phyloP scores from a whole-genome alignment of 768 basidiomycete genomes.

The Pleurotus djamor region DNA sequence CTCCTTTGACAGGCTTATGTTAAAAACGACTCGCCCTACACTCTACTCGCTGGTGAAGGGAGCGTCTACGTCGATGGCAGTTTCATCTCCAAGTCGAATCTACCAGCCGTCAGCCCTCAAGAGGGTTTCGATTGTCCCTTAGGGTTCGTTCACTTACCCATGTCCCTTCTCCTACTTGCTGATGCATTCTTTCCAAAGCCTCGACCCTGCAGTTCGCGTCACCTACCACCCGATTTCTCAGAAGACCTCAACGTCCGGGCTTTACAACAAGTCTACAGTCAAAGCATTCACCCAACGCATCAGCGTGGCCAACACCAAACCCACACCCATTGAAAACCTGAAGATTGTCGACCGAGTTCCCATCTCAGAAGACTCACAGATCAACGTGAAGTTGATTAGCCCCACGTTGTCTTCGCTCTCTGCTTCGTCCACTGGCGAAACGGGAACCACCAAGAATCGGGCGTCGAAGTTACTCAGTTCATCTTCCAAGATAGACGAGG shows the following conservation, averaged over 20 bases:
- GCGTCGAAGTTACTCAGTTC: background rate
- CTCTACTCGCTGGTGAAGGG: conserved; percentile 29
- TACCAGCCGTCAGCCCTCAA: conserved; percentile 32
- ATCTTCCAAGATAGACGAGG: conserved; percentile 3
- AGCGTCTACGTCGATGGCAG: conserved; percentile 40
- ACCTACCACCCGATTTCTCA: conserved; percentile 9
- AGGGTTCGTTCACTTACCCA: too few relatives aligned
- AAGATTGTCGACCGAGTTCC: conserved; percentile 5
- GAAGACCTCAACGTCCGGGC: conserved; percentile 27
- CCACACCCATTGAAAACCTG: background rate
- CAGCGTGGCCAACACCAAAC: conserved; percentile 1
- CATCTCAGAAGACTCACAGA: conserved; percentile 1
- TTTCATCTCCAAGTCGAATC: conserved; percentile 31
- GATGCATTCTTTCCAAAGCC: background rate
- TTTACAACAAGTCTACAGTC: conserved; percentile 27
- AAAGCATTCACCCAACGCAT: background rate
- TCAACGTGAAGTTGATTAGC: conserved; percentile 28
- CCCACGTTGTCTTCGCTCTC: conserved; percentile 34
- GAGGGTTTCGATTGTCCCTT: conserved; percentile 39
- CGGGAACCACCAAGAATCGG: background rate
- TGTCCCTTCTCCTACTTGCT: too few relatives aligned
- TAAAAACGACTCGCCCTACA: conserved; percentile 35
- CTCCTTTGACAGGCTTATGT: background rate
- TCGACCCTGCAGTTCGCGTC: background rate
- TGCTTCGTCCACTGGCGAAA: background rate